A percentile compares a stretch with the other conserved stretches of the same genome.
phyloP scores from a whole-genome alignment of 2,329 filamentous ascomycete species.

The Aspergillus awamori region DNA sequence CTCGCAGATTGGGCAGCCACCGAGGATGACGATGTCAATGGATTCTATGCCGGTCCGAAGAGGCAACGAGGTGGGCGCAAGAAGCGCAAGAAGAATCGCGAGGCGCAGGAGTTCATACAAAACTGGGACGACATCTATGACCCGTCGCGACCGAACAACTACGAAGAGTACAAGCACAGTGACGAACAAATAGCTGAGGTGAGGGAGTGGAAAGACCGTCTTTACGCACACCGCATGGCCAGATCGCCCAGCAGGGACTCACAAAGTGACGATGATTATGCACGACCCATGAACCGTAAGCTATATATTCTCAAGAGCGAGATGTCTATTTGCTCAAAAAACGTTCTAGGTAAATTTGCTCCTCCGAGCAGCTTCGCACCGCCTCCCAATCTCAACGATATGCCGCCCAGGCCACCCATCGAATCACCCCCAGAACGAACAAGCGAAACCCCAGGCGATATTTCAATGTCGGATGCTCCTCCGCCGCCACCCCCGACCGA shows the following conservation, averaged over 20 bases:
- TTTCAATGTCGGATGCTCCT: conserved; percentile 15
- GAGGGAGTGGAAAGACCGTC: conserved; percentile 79
- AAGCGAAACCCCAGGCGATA: conserved; percentile 41
- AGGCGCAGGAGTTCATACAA: conserved; percentile 58
- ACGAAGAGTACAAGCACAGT: conserved; percentile 80
- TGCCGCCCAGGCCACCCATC: conserved; percentile 43
- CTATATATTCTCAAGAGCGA: neutral
- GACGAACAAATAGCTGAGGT: conserved; percentile 81
- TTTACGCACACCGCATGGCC: conserved; percentile 71
- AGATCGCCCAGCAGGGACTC: conserved; percentile 48
- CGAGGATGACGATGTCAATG: conserved; percentile 76
- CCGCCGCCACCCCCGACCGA: conserved; percentile 36
- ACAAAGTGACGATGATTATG: conserved; percentile 54
- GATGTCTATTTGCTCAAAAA: conserved; percentile 1
- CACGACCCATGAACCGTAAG: conserved; percentile 52
- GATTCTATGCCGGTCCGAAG: conserved; percentile 67
- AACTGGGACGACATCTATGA: conserved; percentile 95
- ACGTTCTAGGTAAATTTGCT: conserved; percentile 49
- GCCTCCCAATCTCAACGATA: conserved; percentile 48
- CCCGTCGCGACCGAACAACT: conserved; percentile 76
- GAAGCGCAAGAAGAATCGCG: conserved; percentile 74
- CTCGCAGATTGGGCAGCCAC: conserved; percentile 79
- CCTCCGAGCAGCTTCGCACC: conserved; percentile 58
- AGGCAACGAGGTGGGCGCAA: conserved; percentile 75
- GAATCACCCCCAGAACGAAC: neutral